Percentiles rank a stretch among this genome's conserved stretches.
Conservation (phyloP, 2,329 filamentous ascomycete species). For the Apiospora arundinis region DNA sequence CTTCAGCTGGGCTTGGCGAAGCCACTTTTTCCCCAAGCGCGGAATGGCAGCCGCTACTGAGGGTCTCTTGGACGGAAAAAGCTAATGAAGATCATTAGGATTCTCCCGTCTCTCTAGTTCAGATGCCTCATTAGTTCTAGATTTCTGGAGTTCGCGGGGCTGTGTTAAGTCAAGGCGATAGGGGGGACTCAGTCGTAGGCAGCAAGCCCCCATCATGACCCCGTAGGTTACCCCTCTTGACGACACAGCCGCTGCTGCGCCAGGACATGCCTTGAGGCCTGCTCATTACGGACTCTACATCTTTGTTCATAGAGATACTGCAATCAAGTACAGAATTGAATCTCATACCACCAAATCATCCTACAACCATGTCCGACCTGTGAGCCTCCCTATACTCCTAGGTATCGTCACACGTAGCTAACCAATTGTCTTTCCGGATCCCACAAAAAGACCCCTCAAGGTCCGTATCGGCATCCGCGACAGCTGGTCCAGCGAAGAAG, state of each 20-base stretch:
- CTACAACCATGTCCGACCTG: background rate
- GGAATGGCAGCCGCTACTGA: background rate
- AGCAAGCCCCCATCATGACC: background rate
- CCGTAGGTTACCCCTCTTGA: background rate
- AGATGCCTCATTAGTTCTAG: background rate
- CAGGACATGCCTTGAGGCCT: background rate
- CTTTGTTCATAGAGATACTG: background rate
- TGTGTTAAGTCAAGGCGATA: background rate
- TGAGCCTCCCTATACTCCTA: background rate
- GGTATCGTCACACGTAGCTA: too few species aligned
- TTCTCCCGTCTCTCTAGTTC: background rate
- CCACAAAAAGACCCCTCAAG: slow-evolving; percentile 46
- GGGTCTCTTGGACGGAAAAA: background rate
- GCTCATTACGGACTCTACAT: background rate
- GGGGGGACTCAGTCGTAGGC: background rate
- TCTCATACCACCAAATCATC: background rate
- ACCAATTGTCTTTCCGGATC: too few species aligned
- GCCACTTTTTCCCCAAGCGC: background rate
- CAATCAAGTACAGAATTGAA: background rate
- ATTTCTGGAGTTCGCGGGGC: background rate
- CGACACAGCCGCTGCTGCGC: background rate
- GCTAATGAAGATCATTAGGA: background rate
- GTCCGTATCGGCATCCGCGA: slow-evolving; percentile 51
- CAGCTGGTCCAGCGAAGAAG: slow-evolving; percentile 45
- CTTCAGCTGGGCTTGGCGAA: slow-evolving; percentile 9